Percentiles rank a stretch among this genome's conserved stretches.
Evolutionary conservation across 2,329 filamentous ascomycete genomes (phyloP).

Genomic region (Phyllachora maydis): DNA sequence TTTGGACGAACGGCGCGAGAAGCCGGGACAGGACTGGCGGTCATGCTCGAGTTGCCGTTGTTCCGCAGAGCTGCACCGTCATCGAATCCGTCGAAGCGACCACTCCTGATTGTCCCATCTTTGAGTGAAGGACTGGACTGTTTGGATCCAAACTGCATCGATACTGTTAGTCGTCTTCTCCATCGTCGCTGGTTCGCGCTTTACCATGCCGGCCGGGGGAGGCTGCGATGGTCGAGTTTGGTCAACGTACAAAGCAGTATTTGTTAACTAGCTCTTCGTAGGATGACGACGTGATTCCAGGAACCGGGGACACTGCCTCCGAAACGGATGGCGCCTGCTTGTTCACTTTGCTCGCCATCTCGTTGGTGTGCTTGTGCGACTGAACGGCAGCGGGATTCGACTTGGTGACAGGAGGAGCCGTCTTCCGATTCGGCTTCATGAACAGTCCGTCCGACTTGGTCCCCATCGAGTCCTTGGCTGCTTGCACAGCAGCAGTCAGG

Average conservation of each 20-base stretch:
- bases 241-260: conserved; percentile 99
- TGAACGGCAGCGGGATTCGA: conserved; percentile 3
- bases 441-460: conserved; percentile 36
- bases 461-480: conserved; percentile 41
- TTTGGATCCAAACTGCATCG: conserved; percentile 38
- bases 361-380: conserved; percentile 1
- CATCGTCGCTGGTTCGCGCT: too few relatives aligned
- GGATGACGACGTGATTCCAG: conserved; percentile 58
- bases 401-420: conserved; percentile 3
- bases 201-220: too few relatives aligned
- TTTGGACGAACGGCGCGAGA: conserved; percentile 7
- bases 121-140: conserved; percentile 27
- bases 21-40: conserved; percentile 16
- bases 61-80: conserved; percentile 12
- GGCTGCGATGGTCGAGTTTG: too few relatives aligned
- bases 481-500: conserved; percentile 60
- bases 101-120: conserved; percentile 22
- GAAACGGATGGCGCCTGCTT: conserved; percentile 9
- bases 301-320: conserved; percentile 28
- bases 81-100: conserved; percentile 20
- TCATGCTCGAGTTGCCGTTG: conserved; percentile 15
- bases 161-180: conserved; percentile 18
- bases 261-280: conserved; percentile 97
- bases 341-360: conserved; percentile 3
- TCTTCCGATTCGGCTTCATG: conserved; percentile 28